phyloP scores from a whole-genome alignment of 139 green algal genomes.

The Eudorina sp. region DNA sequence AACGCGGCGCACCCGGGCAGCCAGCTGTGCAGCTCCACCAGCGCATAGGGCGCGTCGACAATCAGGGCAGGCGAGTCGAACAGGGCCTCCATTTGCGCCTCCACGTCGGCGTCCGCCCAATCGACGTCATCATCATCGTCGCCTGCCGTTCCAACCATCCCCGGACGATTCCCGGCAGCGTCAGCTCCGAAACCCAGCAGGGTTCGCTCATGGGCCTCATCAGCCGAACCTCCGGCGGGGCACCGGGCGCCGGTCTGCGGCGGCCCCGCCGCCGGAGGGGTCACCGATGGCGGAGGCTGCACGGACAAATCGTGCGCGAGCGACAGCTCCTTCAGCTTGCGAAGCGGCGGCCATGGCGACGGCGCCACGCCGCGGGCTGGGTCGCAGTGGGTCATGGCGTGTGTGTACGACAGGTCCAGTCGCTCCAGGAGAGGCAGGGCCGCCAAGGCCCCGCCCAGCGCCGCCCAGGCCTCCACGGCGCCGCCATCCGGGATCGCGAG shows the following conservation, averaged over 20 bases:
- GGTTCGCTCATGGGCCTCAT: too few relatives aligned
- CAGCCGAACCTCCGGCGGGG: too few relatives aligned
- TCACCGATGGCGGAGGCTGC: constrained; percentile 6
- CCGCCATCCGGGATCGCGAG: neutral
- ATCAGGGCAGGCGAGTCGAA: neutral
- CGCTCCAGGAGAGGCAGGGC: neutral
- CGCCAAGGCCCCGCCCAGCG: neutral
- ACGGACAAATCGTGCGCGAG: constrained; percentile 27
- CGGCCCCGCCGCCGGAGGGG: neutral
- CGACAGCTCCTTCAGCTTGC: neutral
- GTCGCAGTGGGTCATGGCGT: constrained; percentile 34
- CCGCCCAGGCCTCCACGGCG: constrained; percentile 14
- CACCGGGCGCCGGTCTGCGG: too few relatives aligned
- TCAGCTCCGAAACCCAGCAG: too few relatives aligned
- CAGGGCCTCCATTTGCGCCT: neutral
- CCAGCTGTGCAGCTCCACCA: constrained; percentile 36
- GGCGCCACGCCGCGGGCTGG: neutral
- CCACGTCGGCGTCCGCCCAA: neutral
- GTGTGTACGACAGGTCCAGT: constrained; percentile 28
- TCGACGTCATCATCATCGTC: neutral
- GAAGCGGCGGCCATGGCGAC: constrained; percentile 29
- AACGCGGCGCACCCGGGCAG: neutral
- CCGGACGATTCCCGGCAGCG: too few relatives aligned
- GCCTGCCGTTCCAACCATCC: too few relatives aligned
- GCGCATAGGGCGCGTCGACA: neutral